Evolutionary conservation across 139 green algal species (phyloP), one percentile per base, ranked within the genome.

Genomic region (Trebouxia sp.): DNA sequence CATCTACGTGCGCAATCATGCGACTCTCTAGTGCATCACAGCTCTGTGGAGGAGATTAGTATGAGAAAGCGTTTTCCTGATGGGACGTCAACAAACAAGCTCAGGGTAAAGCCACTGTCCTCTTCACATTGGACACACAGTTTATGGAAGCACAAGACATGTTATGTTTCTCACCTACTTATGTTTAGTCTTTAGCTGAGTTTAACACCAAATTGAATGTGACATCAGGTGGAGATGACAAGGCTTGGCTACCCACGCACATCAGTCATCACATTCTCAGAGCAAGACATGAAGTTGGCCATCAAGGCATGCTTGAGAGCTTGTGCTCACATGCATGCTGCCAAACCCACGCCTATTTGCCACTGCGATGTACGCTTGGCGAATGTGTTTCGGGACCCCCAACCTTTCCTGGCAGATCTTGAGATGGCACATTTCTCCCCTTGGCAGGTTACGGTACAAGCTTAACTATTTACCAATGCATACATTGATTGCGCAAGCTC

Each of bases 261-360:
- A 28, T 67, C 56, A 67, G 56, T 28, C 39, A 20, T 28, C 56
- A 67, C 17, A 67, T 26, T 28, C 38, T 38, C 56, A 67, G 56
- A 67, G 56, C n/a, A 67, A 67, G 56, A 67, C 56, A 41, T 67
- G 56, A 67, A 38, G 56, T 41, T 41, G 56, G 56, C 47, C 56
- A 67, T 67, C 56, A 67, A 67, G 56, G 56, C 56, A 67, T 67
- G 56, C 56, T 39, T 67, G 56, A 67, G 38, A 39, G 56, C 56
- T 67, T 67, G 56, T 67, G 56, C 56, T 67, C 56, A 67, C 56
- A n/a, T 67, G 56, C 56, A 67, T 67, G 56, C 56, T 67, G 15
- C 56, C 56, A 67, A 67, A 28, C 56, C 56, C 56, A n/a, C 39
- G 39, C 56, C 56, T 67, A 67, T 67, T 41, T 67, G 56, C 56